These are phyloP conservation scores for Cladosporium sp. DNA, from an alignment of 2,329 filamentous ascomycete species.

Conservation along the genomic window DNA sequence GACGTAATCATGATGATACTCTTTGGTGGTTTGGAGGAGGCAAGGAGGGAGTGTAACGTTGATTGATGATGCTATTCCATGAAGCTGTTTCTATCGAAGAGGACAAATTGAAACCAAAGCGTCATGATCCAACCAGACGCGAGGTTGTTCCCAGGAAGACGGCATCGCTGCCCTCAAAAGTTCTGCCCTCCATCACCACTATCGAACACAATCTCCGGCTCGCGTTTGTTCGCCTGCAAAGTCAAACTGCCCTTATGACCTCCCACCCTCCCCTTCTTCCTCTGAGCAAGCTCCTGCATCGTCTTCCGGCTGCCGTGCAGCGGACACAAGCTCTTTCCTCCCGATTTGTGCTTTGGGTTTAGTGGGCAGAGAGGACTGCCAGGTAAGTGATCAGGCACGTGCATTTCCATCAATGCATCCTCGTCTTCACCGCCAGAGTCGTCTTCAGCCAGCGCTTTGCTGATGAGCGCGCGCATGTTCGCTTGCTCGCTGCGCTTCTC, in stretches of 20 bases:
- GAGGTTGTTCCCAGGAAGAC: neutral
- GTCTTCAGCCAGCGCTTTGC: conserved; percentile 21
- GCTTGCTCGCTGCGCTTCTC: conserved; percentile 22
- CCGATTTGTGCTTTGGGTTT: conserved; percentile 33
- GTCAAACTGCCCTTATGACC: conserved; percentile 5
- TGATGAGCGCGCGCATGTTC: conserved; percentile 23
- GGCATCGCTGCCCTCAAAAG: neutral
- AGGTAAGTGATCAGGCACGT: conserved; percentile 42
- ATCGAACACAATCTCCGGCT: conserved; percentile 18
- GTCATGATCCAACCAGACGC: neutral
- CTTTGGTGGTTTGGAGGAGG: too few relatives aligned
- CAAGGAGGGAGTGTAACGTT: too few relatives aligned
- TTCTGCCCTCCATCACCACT: conserved; percentile 6
- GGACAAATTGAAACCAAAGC: too few relatives aligned
- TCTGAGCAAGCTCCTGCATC: conserved; percentile 1
- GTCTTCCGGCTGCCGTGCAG: conserved; percentile 33
- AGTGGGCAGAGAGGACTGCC: conserved; percentile 41
- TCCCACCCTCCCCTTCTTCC: neutral
- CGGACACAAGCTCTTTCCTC: conserved; percentile 36
- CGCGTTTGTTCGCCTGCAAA: neutral
- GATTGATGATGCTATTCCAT: too few relatives aligned
- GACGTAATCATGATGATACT: too few relatives aligned
- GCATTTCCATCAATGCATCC: conserved; percentile 29
- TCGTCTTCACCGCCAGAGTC: conserved; percentile 22
- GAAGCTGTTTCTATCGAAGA: too few relatives aligned